A percentile compares a stretch with the other conserved stretches of the same genome.
phyloP scores from a whole-genome alignment of 805 yeast genomes.

The Candida khao-thaluensis region DNA sequence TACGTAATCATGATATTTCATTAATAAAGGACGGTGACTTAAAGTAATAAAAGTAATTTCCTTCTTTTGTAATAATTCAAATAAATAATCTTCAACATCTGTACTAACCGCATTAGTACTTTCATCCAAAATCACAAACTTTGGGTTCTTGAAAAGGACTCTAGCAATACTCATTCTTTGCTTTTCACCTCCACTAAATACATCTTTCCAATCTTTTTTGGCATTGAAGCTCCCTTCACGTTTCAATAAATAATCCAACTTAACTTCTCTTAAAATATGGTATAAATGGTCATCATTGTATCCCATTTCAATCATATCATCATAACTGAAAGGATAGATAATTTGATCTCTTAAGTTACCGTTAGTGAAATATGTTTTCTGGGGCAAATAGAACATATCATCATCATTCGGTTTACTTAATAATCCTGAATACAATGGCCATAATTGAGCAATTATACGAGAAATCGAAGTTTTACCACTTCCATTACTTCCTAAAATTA shows the following conservation, averaged over 20 bases:
- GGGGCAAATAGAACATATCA: conserved; percentile 79
- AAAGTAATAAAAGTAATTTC: conserved; percentile 78
- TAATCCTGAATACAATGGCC: conserved; percentile 88
- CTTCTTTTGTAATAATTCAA: conserved; percentile 68
- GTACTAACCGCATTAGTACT: conserved; percentile 91
- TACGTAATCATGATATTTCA: conserved; percentile 79
- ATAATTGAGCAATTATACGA: conserved; percentile 78
- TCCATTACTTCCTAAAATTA: conserved; percentile 85
- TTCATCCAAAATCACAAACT: conserved; percentile 83
- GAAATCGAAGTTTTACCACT: conserved; percentile 87
- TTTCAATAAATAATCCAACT: conserved; percentile 73
- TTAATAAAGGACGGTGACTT: conserved; percentile 77
- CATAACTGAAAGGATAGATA: conserved; percentile 78
- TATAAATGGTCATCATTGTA: conserved; percentile 66
- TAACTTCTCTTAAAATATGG: conserved; percentile 69
- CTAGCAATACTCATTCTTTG: conserved; percentile 89
- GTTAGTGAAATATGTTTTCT: conserved; percentile 75
- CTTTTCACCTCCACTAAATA: conserved; percentile 95
- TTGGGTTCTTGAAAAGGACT: conserved; percentile 74
- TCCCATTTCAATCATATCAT: conserved; percentile 74
- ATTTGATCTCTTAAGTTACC: conserved; percentile 91
- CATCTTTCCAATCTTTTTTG: conserved; percentile 77
- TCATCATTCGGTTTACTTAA: conserved; percentile 71
- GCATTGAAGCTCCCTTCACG: conserved; percentile 60
- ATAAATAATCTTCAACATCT: conserved; percentile 84